Conservation (phyloP, 169 alveolate species). For the Prorocentrum cordatum region DNA sequence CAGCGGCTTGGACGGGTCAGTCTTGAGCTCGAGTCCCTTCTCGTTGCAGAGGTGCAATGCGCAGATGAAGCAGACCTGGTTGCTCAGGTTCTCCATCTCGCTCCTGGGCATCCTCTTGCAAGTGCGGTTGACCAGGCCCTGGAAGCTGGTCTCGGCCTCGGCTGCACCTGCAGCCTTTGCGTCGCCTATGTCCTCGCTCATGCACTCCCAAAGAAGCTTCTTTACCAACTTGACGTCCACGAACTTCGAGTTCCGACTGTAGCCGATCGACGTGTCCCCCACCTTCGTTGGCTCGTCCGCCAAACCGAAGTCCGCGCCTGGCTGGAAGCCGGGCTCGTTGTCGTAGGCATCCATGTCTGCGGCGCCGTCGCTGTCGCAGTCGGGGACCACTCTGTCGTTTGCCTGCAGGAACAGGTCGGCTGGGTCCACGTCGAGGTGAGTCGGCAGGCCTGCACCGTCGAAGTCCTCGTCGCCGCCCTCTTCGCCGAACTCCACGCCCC, state of each 20-base stretch:
- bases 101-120: constrained; percentile 26
- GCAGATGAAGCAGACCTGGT: constrained; percentile 45
- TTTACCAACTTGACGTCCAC: constrained; percentile 63
- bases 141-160: constrained; percentile 1
- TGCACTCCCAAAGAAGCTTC: constrained; percentile 29
- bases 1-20: constrained; percentile 18
- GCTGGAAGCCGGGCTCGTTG: too few relatives aligned
- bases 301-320: constrained; percentile 27
- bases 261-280: constrained; percentile 23
- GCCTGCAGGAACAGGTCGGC: constrained; percentile 55
- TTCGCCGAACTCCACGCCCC: background rate
- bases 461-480: background rate
- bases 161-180: background rate
- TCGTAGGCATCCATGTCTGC: too few relatives aligned
- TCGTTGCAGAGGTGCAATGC: constrained; percentile 66
- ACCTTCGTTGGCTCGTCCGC: constrained; percentile 45
- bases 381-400: constrained; percentile 28
- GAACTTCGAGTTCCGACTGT: constrained; percentile 67
- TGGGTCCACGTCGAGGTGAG: constrained; percentile 50
- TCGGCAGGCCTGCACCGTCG: constrained; percentile 40
- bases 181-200: background rate
- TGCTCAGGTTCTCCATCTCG: constrained; percentile 42
- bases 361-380: too few relatives aligned
- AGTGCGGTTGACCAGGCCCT: constrained; percentile 9
- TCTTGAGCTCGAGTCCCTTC: background rate